Conservation (phyloP, 108 stramenopile species). For the Fragilaria crotonensis region DNA sequence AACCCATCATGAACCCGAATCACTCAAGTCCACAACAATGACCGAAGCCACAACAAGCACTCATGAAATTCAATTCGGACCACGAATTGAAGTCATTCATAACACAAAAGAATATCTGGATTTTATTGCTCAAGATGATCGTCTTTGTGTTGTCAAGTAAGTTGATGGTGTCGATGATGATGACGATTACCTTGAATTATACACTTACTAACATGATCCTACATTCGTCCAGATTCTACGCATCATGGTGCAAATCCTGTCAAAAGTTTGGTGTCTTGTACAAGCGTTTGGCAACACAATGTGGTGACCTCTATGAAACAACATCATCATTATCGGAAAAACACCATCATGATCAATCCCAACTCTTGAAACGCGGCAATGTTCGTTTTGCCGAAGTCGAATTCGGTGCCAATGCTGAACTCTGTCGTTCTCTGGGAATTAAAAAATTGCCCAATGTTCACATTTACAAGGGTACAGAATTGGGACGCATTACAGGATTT, state of each 20-base stretch:
- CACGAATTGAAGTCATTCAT: no score
- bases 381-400: slow-evolving; percentile 63
- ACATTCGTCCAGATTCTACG: slow-evolving; percentile 31
- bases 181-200: background rate
- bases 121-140: slow-evolving; percentile 37
- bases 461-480: slow-evolving; percentile 24
- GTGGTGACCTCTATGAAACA: slow-evolving; percentile 30
- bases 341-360: background rate
- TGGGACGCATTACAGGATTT: slow-evolving; percentile 13
- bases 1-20: no score
- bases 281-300: slow-evolving; percentile 27
- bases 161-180: slow-evolving; percentile 10
- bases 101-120: slow-evolving; percentile 10
- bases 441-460: slow-evolving; percentile 53
- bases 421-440: slow-evolving; percentile 55
- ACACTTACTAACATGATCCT: background rate
- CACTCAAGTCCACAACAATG: no score
- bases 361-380: slow-evolving; percentile 17
- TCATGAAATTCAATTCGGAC: no score
- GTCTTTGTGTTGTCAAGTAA: slow-evolving; percentile 53
- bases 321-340: no score
- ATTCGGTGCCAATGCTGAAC: slow-evolving; percentile 27
- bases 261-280: slow-evolving; percentile 47
- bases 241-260: slow-evolving; percentile 62
- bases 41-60: no score